phyloP scores from a whole-genome alignment of 495 filamentous ascomycete genomes.

The Penicillium bovifimosum region DNA sequence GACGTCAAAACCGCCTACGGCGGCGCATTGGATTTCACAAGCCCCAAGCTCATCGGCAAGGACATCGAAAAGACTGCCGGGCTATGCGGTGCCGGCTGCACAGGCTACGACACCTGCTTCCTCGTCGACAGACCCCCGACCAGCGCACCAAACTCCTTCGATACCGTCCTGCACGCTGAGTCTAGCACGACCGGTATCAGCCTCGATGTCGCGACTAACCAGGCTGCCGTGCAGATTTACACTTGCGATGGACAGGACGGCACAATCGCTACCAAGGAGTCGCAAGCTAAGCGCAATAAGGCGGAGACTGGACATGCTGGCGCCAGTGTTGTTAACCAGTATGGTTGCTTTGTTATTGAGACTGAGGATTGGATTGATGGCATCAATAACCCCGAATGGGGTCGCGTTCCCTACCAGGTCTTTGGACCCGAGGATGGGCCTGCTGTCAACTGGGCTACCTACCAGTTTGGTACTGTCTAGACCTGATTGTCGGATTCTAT shows the following conservation, averaged over 20 bases:
- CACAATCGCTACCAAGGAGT: constrained; percentile 48
- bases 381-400: constrained; percentile 78
- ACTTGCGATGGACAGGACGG: constrained; percentile 68
- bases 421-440: constrained; percentile 57
- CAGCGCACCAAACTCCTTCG: constrained; percentile 57
- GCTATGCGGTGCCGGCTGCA: constrained; percentile 68
- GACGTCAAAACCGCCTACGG: constrained; percentile 52
- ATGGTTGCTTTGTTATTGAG: constrained; percentile 67
- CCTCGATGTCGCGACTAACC: constrained; percentile 67
- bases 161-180: constrained; percentile 55
- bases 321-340: constrained; percentile 46
- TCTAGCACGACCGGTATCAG: constrained; percentile 60
- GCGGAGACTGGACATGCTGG: constrained; percentile 32
- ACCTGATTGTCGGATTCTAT: not conserved
- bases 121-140: constrained; percentile 60
- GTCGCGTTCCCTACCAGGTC: constrained; percentile 52
- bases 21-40: constrained; percentile 68
- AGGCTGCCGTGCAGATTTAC: constrained; percentile 75
- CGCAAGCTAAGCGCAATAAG: constrained; percentile 48
- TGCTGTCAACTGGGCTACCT: constrained; percentile 60
- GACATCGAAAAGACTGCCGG: constrained; percentile 56
- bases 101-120: constrained; percentile 72
- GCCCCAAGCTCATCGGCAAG: constrained; percentile 68
- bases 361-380: constrained; percentile 67
- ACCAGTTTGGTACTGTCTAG: constrained; percentile 49